These are phyloP conservation scores for Vanilla planifolia DNA, from an alignment of 106 monocot genomes.

Conservation along the genomic window DNA sequence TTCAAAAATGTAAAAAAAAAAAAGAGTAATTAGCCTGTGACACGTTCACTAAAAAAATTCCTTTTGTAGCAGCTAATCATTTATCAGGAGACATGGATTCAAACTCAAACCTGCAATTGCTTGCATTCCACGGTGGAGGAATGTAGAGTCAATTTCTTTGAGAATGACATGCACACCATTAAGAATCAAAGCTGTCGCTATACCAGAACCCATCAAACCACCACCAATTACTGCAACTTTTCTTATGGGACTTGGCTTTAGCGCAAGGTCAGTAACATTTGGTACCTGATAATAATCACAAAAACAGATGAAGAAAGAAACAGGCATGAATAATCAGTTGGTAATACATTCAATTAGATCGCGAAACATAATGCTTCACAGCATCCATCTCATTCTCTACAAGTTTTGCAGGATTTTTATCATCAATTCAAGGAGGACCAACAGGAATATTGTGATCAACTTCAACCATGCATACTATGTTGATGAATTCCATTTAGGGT, in stretches of 20 bases:
- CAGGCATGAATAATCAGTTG: no score
- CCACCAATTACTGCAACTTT: slow-evolving; percentile 89
- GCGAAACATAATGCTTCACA: no score
- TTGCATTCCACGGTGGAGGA: slow-evolving; percentile 64
- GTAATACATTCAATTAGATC: background rate
- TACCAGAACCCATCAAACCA: slow-evolving; percentile 95
- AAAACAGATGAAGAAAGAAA: background rate
- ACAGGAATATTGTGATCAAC: background rate
- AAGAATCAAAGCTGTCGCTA: slow-evolving; percentile 66
- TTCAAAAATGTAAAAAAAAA: no score
- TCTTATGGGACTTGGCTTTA: slow-evolving; percentile 58
- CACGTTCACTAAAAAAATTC: no score
- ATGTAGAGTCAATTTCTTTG: slow-evolving; percentile 60
- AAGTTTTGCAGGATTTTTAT: no score
- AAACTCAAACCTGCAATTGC: slow-evolving; percentile 41
- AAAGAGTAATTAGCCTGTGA: no score
- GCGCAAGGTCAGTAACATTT: slow-evolving; percentile 57
- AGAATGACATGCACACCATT: slow-evolving; percentile 55
- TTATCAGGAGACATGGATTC: no score
- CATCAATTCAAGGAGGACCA: background rate
- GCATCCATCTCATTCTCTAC: no score
- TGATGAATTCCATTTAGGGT: no score
- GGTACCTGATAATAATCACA: slow-evolving; percentile 40
- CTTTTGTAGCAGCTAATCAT: no score
- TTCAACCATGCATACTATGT: background rate